phyloP scores from a whole-genome alignment of 2,329 filamentous ascomycete species.

The Lecanicillium sp. region DNA sequence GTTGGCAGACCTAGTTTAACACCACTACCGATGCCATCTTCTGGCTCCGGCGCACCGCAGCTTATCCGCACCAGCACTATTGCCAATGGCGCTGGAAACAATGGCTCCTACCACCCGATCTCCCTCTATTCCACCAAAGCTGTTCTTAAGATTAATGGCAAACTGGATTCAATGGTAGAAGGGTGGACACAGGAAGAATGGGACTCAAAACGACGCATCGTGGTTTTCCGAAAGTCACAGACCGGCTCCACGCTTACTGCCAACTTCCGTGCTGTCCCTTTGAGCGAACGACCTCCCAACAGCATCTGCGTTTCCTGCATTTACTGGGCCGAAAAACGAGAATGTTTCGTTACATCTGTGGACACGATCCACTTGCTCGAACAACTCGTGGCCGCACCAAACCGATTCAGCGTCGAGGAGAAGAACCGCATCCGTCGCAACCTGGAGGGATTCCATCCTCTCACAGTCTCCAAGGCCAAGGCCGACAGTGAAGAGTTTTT shows the following conservation, averaged over 20 bases:
- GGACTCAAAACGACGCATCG: constrained; percentile 70
- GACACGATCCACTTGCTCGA: constrained; percentile 95
- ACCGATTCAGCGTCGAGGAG: constrained; percentile 89
- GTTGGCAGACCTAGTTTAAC: constrained; percentile 38
- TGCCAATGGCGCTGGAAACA: constrained; percentile 25
- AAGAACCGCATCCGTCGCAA: constrained; percentile 97
- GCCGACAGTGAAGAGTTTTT: constrained; percentile 93
- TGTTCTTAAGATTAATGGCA: constrained; percentile 73
- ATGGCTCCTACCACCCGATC: constrained; percentile 64
- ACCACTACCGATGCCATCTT: constrained; percentile 39
- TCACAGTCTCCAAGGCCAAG: constrained; percentile 91
- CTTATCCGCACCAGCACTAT: constrained; percentile 52
- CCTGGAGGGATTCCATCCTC: constrained; percentile 84
- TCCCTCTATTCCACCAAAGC: constrained; percentile 79
- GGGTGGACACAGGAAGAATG: constrained; percentile 80
- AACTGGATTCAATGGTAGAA: constrained; percentile 75
- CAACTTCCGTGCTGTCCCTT: constrained; percentile 70
- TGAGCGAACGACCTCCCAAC: constrained; percentile 71
- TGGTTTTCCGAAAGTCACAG: constrained; percentile 81
- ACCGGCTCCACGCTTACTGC: constrained; percentile 73
- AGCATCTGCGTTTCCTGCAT: constrained; percentile 97
- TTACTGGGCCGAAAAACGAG: constrained; percentile 85
- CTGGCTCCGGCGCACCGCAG: constrained; percentile 30
- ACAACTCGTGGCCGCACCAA: constrained; percentile 67
- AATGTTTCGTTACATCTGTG: constrained; percentile 92